Evolutionary conservation across 2,329 filamentous ascomycete genomes (phyloP), one percentile per base, ranked within the genome.

Genomic region (Colletotrichum sp.): DNA sequence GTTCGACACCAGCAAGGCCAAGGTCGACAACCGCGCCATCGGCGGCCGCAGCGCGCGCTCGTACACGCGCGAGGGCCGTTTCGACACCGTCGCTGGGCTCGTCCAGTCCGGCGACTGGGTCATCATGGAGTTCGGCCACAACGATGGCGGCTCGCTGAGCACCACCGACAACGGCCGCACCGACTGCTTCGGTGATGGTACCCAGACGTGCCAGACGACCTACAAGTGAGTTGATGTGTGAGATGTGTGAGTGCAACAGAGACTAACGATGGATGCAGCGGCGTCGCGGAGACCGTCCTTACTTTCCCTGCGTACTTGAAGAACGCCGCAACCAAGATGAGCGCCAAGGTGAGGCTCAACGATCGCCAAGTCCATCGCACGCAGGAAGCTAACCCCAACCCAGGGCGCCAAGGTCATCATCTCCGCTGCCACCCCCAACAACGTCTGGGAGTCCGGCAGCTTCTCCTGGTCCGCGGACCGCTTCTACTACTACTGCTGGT

Each of bases 121-220:
- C 2, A 86, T 94, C 69, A 93, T 94, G 69, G 93, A 94, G 79
- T 94, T 94, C 79, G 93, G 93, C 0, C 93, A 94, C 85, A 95
- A 95, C 79, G 93, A 94, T 78, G 93, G 92, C 26, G 92, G 92
- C 3, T 88, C 88, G 0, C 84, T 92, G 3, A 24, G 30, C n/a
- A 82, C 82, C 2, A 88, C 83, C 15, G 93, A 94, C 82, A 93
- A 94, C 78, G 90, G 90, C 1, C 88, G 92, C 16, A 90, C 89
- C 2, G 92, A 90, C 78, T 94, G 93, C 75, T 83, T 82, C 3
- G 91, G 91, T 4, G 84, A 86, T 0, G 90, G 90, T 16, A 80
- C 81, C 9, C 87, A 93, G 80, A 90, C 87, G 1, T 92, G 91
- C 82, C 81, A 84, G 43, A 89, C 88, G 0, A 86, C 83, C 4